Evolutionary conservation across 2,329 filamentous ascomycete species (phyloP), one percentile per base, ranked within the genome.

Genomic region (Tricladium varicosporioides): DNA sequence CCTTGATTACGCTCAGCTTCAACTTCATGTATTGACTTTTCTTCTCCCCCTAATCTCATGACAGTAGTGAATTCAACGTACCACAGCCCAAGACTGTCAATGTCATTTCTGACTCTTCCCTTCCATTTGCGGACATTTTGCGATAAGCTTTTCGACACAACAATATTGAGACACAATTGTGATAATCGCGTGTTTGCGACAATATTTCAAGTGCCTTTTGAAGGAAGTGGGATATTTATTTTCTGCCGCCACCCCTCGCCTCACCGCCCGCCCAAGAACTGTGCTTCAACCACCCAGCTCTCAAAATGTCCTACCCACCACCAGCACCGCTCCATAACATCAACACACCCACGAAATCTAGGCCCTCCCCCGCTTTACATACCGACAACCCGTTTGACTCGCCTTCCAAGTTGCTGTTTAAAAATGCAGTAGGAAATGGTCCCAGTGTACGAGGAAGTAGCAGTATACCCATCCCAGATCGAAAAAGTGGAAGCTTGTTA

Each of bases 81-180:
- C 89, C 91, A 73, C 89, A 94, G 67, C 91, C 91, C 57, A 96
- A 80, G 60, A 94, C 84, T 60, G 90, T 84, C 76, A 95, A 80
- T 63, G 89, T 93, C 63, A 92, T 80, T 65, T 79, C 77, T 19
- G 53, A 59, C 36, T 54, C 45, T 27, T 58, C 45, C 19, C 22
- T 2, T 16, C 47, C 52, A 22, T 56, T 64, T 36, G 43, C 8
- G 1, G 33, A 22, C 62, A 63, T 63, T 49, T 53, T 60, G 57
- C 51, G 13, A 33, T n/a, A 11, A 16, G n/a, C 48, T n/a, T 15
- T 31, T 9, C 5, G 10, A 8, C 27, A 9, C 15, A 18, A 36
- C 14, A n/a, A 54, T 48, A 31, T 48, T 31, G 52, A 43, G 10
- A 2, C 5, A 43, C 15, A 49, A 48, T 44, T 16, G 14, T 11